A percentile compares a stretch with the other conserved stretches of the same genome.
Evolutionary conservation across 805 yeast species (phyloP).

Genomic region (Myxozyma neglecta): DNA sequence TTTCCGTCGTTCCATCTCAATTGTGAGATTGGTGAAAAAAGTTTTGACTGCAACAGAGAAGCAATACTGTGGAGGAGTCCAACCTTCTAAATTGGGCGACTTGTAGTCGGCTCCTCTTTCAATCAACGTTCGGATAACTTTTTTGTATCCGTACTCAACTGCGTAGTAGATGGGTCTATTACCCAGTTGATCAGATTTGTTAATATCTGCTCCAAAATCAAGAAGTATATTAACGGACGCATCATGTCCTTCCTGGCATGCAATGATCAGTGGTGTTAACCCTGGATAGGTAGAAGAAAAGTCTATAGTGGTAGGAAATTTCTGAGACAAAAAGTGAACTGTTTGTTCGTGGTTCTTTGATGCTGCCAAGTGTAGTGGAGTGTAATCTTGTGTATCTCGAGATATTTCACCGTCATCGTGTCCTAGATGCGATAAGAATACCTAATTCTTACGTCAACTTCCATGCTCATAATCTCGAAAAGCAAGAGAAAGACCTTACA

Average conservation of each 20-base stretch:
- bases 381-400: slow-evolving; percentile 54
- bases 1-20: slow-evolving; percentile 17
- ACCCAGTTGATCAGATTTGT: slow-evolving; percentile 68
- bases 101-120: slow-evolving; percentile 52
- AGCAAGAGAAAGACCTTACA: slow-evolving; percentile 34
- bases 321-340: slow-evolving; percentile 68
- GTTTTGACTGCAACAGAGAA: slow-evolving; percentile 40
- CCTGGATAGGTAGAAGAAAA: slow-evolving; percentile 3
- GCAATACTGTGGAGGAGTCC: slow-evolving; percentile 64
- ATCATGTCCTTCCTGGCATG: slow-evolving; percentile 58
- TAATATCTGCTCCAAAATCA: slow-evolving; percentile 75
- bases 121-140: slow-evolving; percentile 56
- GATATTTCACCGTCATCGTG: slow-evolving; percentile 55
- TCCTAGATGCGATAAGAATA: slow-evolving; percentile 52
- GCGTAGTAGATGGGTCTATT: slow-evolving; percentile 87
- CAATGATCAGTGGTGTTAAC: slow-evolving; percentile 56
- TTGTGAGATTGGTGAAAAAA: slow-evolving; percentile 11
- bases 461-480: neutral
- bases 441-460: neutral
- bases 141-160: slow-evolving; percentile 63
- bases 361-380: slow-evolving; percentile 73
- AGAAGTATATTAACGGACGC: slow-evolving; percentile 65
- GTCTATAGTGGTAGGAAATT: slow-evolving; percentile 58
- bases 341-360: slow-evolving; percentile 66
- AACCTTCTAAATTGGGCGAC: slow-evolving; percentile 56